Percentiles rank a stretch among this genome's conserved stretches.
These are phyloP conservation scores for Aspergillus uvarum DNA, from an alignment of 2,329 filamentous ascomycete genomes.

Conservation along the genomic window DNA sequence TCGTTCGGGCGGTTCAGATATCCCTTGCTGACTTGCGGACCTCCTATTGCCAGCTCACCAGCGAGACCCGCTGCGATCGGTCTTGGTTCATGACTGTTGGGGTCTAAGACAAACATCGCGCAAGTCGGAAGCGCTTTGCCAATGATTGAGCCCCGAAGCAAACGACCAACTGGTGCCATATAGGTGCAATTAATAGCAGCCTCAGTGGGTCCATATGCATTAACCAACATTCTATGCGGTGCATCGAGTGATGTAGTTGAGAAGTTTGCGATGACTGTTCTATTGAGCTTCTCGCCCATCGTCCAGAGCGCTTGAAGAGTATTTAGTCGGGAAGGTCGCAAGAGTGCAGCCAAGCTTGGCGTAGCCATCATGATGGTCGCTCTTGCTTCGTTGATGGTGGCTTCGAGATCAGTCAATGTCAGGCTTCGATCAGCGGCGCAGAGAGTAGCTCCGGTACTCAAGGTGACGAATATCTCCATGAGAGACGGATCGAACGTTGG, in stretches of 20 bases:
- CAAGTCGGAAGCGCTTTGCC: constrained; percentile 39
- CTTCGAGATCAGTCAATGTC: constrained; percentile 31
- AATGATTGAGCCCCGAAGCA: constrained; percentile 37
- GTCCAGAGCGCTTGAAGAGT: constrained; percentile 33
- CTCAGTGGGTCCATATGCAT: constrained; percentile 38
- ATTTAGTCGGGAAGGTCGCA: constrained; percentile 28
- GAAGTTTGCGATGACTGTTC: constrained; percentile 36
- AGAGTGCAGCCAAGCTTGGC: constrained; percentile 38
- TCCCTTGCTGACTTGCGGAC: constrained; percentile 32
- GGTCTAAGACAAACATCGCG: constrained; percentile 32
- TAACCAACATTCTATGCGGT: constrained; percentile 26
- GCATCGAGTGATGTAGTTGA: neutral
- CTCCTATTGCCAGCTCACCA: constrained; percentile 48
- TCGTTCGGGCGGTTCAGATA: constrained; percentile 29
- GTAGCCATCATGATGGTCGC: constrained; percentile 43
- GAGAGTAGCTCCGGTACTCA: constrained; percentile 35
- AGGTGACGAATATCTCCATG: constrained; percentile 33
- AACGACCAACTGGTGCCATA: constrained; percentile 21
- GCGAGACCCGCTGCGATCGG: constrained; percentile 42
- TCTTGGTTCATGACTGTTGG: constrained; percentile 26
- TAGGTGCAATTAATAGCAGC: constrained; percentile 32
- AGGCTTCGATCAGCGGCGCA: constrained; percentile 33
- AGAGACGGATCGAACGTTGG: constrained; percentile 37
- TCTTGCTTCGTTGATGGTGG: constrained; percentile 27
- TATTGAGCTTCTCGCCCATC: constrained; percentile 37